Percentiles rank a stretch among this genome's conserved stretches.
phyloP scores from a whole-genome alignment of 495 filamentous ascomycete genomes.

The Neurospora sp. region DNA sequence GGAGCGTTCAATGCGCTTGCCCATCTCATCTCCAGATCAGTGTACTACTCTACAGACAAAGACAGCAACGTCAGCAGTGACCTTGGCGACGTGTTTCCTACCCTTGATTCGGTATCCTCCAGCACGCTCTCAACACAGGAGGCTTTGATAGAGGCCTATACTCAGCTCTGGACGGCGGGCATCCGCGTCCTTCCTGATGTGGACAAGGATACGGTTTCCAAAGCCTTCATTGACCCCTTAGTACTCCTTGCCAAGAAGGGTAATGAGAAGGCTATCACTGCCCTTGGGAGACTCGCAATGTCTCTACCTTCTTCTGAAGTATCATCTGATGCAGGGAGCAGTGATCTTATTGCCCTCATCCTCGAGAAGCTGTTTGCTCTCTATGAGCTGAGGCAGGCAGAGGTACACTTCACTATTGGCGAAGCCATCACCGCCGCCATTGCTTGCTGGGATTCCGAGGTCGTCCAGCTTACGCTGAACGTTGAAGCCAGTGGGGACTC shows the following conservation, averaged over 20 bases:
- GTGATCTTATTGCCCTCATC: conserved; percentile 32
- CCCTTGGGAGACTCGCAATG: conserved; percentile 58
- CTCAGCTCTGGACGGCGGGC: conserved; percentile 64
- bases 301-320: conserved; percentile 26
- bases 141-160: conserved; percentile 51
- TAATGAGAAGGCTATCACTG: conserved; percentile 66
- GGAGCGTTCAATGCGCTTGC: conserved; percentile 22
- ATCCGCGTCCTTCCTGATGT: conserved; percentile 14
- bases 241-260: conserved; percentile 60
- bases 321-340: conserved; percentile 6
- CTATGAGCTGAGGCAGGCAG: conserved; percentile 72
- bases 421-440: conserved; percentile 71
- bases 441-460: conserved; percentile 61
- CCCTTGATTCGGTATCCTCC: conserved; percentile 11
- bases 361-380: conserved; percentile 56
- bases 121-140: conserved; percentile 21
- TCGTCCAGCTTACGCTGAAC: conserved; percentile 40
- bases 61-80: background rate
- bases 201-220: background rate
- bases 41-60: conserved; percentile 13
- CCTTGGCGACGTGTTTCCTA: conserved; percentile 10
- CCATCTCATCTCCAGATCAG: conserved; percentile 17
- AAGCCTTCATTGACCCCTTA: conserved; percentile 46
- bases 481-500: conserved; percentile 25
- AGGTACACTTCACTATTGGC: conserved; percentile 80